phyloP scores from a whole-genome alignment of 1,139 yeast species.

The Magnusiomyces ingens region DNA sequence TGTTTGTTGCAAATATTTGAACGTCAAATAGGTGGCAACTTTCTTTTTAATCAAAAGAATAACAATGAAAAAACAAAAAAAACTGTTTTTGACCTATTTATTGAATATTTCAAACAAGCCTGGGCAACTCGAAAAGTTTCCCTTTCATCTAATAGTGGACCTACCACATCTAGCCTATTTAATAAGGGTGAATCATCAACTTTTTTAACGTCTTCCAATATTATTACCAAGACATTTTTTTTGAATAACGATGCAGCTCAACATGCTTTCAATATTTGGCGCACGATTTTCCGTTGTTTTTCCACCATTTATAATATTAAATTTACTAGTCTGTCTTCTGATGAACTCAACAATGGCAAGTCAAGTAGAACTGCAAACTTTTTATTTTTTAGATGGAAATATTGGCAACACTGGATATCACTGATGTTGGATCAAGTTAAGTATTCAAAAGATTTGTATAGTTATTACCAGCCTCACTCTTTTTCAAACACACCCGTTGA shows the following conservation, averaged over 20 bases:
- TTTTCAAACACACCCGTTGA: not conserved
- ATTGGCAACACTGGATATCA: not conserved
- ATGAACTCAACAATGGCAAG: not conserved
- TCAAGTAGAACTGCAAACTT: not conserved
- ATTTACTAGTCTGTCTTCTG: not conserved
- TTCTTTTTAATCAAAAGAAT: too few relatives aligned
- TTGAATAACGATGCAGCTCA: not conserved
- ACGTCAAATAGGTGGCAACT: too few relatives aligned
- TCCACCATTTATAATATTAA: not conserved
- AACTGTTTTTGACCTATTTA: too few relatives aligned
- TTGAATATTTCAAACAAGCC: not conserved
- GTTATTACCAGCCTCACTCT: not conserved
- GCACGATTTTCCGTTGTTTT: not conserved
- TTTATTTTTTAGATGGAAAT: not conserved
- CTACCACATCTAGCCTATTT: not conserved
- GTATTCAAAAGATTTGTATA: not conserved
- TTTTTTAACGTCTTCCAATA: not conserved
- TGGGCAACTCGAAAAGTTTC: not conserved
- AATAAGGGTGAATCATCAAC: not conserved
- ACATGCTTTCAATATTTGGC: not conserved
- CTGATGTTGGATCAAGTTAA: not conserved
- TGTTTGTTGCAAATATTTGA: too few relatives aligned
- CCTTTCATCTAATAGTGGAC: not conserved
- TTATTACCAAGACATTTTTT: not conserved
- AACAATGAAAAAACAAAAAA: too few relatives aligned